phyloP scores from a whole-genome alignment of 139 green algal genomes.

The Dunaliella primolecta region DNA sequence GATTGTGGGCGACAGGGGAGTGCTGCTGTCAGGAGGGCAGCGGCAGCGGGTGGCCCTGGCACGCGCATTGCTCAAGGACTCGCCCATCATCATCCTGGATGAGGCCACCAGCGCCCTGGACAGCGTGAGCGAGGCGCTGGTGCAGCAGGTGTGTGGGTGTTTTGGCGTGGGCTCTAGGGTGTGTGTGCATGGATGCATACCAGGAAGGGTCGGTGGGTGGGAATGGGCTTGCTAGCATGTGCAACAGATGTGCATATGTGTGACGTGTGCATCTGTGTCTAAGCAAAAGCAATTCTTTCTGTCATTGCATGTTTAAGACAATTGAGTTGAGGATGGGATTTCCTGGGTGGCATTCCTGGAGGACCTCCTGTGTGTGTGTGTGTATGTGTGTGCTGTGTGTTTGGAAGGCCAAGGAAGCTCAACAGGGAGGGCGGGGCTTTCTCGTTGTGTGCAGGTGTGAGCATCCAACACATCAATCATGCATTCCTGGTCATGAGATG shows the following conservation, averaged over 20 bases:
- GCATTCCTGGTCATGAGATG: no score
- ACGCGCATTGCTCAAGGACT: constrained; percentile 82
- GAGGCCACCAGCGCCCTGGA: constrained; percentile 79
- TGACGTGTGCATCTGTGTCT: no score
- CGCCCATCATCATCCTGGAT: constrained; percentile 88
- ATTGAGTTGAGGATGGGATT: no score
- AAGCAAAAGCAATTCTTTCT: no score
- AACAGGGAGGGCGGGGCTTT: no score
- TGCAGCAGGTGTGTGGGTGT: constrained; percentile 54
- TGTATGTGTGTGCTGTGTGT: no score
- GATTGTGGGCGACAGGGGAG: constrained; percentile 57
- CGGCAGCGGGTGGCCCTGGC: constrained; percentile 79
- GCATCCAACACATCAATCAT: no score
- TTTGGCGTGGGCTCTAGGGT: background rate
- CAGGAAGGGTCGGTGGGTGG: background rate
- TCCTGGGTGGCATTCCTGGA: no score
- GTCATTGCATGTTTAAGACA: no score
- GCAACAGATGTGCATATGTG: background rate
- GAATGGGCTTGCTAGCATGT: background rate
- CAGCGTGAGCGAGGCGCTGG: constrained; percentile 49
- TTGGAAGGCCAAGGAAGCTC: no score
- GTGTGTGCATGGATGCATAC: background rate
- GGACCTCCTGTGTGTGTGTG: no score
- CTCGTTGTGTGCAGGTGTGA: no score
- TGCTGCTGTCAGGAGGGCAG: constrained; percentile 48